A percentile compares a stretch with the other conserved stretches of the same genome.
Evolutionary conservation across 352 stramenopile genomes (phyloP).

Genomic region (Globisporangium alternatum): DNA sequence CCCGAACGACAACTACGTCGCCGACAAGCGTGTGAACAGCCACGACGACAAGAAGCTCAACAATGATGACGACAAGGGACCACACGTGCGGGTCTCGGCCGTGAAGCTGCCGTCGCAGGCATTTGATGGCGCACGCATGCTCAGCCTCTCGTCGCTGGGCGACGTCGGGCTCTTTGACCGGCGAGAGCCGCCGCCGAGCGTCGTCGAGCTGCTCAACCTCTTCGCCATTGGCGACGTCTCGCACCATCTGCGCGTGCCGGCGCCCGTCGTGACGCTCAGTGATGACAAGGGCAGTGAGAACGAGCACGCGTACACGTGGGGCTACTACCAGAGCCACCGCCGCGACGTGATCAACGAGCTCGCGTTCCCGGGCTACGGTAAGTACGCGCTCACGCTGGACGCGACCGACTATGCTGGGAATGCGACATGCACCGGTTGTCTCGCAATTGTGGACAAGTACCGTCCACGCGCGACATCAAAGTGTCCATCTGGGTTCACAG

Average conservation of each 20-base stretch:
- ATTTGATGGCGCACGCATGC: slow-evolving; percentile 15
- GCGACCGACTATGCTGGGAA: slow-evolving; percentile 43
- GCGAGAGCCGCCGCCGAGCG: slow-evolving; percentile 3
- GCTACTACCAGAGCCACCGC: slow-evolving; percentile 46
- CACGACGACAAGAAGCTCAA: slow-evolving; percentile 15
- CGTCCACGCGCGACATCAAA: slow-evolving; percentile 36
- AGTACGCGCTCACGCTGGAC: slow-evolving; percentile 48
- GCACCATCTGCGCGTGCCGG: slow-evolving; percentile 4
- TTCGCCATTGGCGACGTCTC: slow-evolving; percentile 18
- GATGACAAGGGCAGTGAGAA: slow-evolving; percentile 1
- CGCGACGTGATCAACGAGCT: slow-evolving; percentile 37
- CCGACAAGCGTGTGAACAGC: slow-evolving; percentile 35
- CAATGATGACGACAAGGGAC: not conserved
- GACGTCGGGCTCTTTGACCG: slow-evolving; percentile 17
- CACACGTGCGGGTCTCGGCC: slow-evolving; percentile 1
- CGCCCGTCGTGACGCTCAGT: slow-evolving; percentile 20
- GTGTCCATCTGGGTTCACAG: slow-evolving; percentile 27
- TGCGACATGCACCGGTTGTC: slow-evolving; percentile 45
- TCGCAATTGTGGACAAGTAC: slow-evolving; percentile 56
- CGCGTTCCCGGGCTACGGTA: slow-evolving; percentile 42
- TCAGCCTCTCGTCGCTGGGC: slow-evolving; percentile 14
- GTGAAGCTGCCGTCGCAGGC: slow-evolving; percentile 9
- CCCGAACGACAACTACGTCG: slow-evolving; percentile 54
- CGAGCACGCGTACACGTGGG: slow-evolving; percentile 33
- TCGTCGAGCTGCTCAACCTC: slow-evolving; percentile 20